phyloP scores from a whole-genome alignment of 2,329 filamentous ascomycete species.

The Eurotiales sp. region DNA sequence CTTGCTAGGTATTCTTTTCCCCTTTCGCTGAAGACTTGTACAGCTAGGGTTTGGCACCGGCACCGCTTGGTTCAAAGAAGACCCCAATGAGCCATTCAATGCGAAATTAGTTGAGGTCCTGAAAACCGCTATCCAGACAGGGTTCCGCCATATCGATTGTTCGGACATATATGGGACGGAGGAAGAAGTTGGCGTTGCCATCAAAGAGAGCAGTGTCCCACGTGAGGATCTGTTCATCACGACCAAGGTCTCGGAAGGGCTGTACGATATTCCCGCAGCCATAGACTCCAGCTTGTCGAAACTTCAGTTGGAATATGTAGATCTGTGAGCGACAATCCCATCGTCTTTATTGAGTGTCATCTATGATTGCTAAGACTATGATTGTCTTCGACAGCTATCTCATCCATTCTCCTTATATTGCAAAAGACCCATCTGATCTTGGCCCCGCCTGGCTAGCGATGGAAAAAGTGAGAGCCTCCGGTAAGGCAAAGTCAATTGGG shows the following conservation, averaged over 20 bases:
- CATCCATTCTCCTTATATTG: constrained; percentile 54
- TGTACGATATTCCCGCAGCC: constrained; percentile 59
- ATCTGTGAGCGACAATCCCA: constrained; percentile 58
- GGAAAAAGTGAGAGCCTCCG: constrained; percentile 38
- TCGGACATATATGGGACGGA: constrained; percentile 59
- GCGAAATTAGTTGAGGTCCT: neutral
- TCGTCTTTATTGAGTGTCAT: no score
- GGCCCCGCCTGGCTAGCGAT: constrained; percentile 47
- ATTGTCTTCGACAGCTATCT: no score
- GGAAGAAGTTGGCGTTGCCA: constrained; percentile 60
- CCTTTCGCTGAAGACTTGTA: no score
- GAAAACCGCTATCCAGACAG: constrained; percentile 40
- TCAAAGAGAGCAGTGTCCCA: constrained; percentile 54
- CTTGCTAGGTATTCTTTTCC: neutral
- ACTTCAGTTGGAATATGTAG: constrained; percentile 63
- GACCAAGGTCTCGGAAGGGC: constrained; percentile 65
- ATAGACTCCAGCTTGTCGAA: constrained; percentile 59
- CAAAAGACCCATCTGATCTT: constrained; percentile 59
- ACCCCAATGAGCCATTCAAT: neutral
- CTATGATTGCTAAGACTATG: no score
- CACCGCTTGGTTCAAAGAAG: neutral
- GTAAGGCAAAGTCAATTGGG: constrained; percentile 50
- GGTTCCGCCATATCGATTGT: constrained; percentile 55
- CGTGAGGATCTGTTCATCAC: constrained; percentile 63
- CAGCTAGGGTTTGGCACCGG: constrained; percentile 4